Base-by-base conservation (phyloP, 2,329 filamentous ascomycete genomes). In the Penicillium griseofulvum region DNA sequence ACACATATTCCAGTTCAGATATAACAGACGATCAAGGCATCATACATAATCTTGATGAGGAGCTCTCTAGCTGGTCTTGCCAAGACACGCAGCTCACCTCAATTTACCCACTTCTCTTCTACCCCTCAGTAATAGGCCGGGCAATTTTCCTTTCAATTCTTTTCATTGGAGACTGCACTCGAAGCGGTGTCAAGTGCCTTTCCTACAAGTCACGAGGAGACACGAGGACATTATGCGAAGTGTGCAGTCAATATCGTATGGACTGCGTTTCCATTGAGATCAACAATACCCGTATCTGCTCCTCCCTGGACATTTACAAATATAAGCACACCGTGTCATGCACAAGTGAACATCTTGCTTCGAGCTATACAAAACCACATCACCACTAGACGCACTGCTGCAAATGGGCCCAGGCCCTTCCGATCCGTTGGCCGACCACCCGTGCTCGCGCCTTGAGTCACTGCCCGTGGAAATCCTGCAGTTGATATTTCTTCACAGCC, bases 381-480 rank as follows among this genome's bases (percentile, higher is more conserved):
- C 26, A 29, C 8, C n/a, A 14, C n/a, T 17, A 43, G 39, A 43
- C 16, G 4, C 36, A 22, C 37, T n/a, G 19, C 38, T 46, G 51
- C 61, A 54, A 60, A 67, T 67, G 64, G 45, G 55, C 19, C 45
- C 16, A 28, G 45, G 50, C 11, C 38, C 19, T n/a, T 37, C 55
- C 36, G 42, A 52, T 29, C 37, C 47, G 17, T 36, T 52, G 19
- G 50, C 55, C 38, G 53, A 34, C 39, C 49, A 45, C 16, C 38
- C 37, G 28, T 56, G 57, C 37, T 73, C 72, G 29, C 55, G 55
- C 17, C 66, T 82, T 22, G 79, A 82, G 60, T 52, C 56, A 14
- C 70, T 82, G 1, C 80, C 80, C 0, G 61, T 71, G 14, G 80
- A 82, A 63, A 68, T 82, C 24, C 62, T 82, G 6, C 76, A 83